A percentile compares a stretch with the other conserved stretches of the same genome.
Conservation (phyloP, 2,329 filamentous ascomycete genomes). For the Hortaea sp. region DNA sequence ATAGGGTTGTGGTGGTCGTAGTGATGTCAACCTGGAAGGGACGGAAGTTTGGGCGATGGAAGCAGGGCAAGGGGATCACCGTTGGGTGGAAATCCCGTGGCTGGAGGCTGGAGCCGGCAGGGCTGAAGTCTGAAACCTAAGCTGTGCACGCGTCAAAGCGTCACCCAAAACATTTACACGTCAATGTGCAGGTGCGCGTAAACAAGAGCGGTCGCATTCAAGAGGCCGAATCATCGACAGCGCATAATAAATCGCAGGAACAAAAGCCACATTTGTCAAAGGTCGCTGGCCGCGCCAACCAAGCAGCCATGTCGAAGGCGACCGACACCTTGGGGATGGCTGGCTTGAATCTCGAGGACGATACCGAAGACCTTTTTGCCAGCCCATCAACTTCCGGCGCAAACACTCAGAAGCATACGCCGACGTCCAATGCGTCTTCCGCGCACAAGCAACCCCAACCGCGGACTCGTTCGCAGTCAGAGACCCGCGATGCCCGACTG, state of each 20-base stretch:
- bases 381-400: constrained; percentile 38
- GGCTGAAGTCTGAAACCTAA: not conserved
- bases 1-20: not conserved
- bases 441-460: constrained; percentile 32
- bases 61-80: not conserved
- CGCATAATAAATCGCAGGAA: constrained; percentile 6
- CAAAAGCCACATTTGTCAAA: not conserved
- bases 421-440: constrained; percentile 18
- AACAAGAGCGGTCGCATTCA: constrained; percentile 10
- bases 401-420: constrained; percentile 21
- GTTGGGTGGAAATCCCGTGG: not conserved
- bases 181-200: constrained; percentile 9
- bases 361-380: constrained; percentile 48
- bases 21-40: not conserved
- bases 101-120: not conserved
- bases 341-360: constrained; percentile 39
- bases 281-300: not conserved
- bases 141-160: not conserved
- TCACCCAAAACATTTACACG: constrained; percentile 8
- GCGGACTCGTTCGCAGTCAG: constrained; percentile 25
- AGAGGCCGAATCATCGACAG: constrained; percentile 8
- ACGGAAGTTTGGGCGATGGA: too few relatives aligned
- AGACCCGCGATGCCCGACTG: constrained; percentile 63
- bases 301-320: constrained; percentile 17
- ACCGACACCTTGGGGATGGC: constrained; percentile 19